Evolutionary conservation across 169 alveolate genomes (phyloP), one percentile per base, ranked within the genome.

Genomic region (Eimeria acervulina): DNA sequence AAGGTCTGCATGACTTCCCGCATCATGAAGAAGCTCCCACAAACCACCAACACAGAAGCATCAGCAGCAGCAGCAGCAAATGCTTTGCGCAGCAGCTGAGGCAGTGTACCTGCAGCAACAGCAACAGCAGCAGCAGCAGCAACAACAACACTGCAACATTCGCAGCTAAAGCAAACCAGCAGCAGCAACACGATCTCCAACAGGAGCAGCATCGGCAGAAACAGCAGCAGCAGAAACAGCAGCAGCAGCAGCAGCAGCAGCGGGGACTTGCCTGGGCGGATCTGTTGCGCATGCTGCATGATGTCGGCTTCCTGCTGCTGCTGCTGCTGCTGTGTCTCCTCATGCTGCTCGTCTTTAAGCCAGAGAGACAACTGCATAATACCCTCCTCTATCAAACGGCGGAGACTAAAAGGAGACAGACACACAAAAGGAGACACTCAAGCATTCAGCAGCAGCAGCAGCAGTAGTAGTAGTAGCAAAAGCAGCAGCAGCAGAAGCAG

Each of bases 11-110:
- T 12, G 19, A 81, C 95, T 26, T 92, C 93, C 52, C 63, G 8
- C 89, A 70, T 81, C 84, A 94, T 55, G 74, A 80, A 94, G 68
- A 94, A 94, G 61, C 94, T 63, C 21, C 96, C 96, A n/a, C 94
- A 80, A 36, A 81, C 80, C 19, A 52, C 21, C 87, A 94, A 36
- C 26, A 63, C 91, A 38, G 74, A 17, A 28, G 19, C 36, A 31
- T 94, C 96, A 26, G 89, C 80, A 10, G 94, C 84, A 12, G 96
- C 96, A 28, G 42, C 63, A 17, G 61, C 72, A 84, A 42, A 84
- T 33, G 92, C 92, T 12, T 42, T 42, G 28, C 51, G 92, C 52
- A 84, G 76, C n/a, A 84, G 51, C 21, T 55, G 40, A 8, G 92
- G 92, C 26, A 84, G 76, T 3, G 55, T 21, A 5, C 92, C 92